Evolutionary conservation across 495 filamentous ascomycete species (phyloP), one percentile per base, ranked within the genome.

Genomic region (Trichoderma virens): DNA sequence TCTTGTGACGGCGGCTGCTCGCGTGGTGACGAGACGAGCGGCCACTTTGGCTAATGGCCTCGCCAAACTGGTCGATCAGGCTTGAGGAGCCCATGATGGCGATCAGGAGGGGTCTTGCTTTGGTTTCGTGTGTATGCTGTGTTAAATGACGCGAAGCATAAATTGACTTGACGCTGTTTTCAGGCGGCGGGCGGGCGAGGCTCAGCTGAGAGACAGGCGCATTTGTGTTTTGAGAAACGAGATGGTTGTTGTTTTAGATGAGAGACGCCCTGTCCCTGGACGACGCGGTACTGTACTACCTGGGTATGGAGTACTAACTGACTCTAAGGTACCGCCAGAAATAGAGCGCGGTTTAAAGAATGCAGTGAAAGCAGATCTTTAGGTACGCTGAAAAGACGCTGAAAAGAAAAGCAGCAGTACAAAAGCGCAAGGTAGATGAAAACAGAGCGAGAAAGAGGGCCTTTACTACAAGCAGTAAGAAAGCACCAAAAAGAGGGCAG

Each of bases 11-110:
- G 38, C 61, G 61, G 38, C 23, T 27, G 51, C 51, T 30, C 11
- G 51, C 20, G 51, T 56, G 51, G 51, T 56, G 51, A 30, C 51
- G 51, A 30, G 51, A 56, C 8, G 51, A 56, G 51, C 51, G 51
- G 23, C 51, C 51, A 23, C 51, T 56, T 56, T 56, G 51, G n/a
- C 27, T 56, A 23, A 56, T 5, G 51, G 51, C 51, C 23, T 56
- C 51, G 51, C 51, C 51, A n/a, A 56, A 30, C n/a, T 3, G 11
- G 5, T 51, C 45, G 45, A 51, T 3, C 23, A 56, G 13, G 51
- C 51, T 56, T 27, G 51, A 56, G 23, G 51, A 56, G n/a, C 51
- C 51, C 51, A 56, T 56, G 51, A 28, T 30, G 51, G 25, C 9
- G 51, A 56, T 56, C 23, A 56, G 51, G 51, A 16, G 47, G 28